Base-by-base conservation (phyloP, 83 land plant species). In the Picea engelmannii region DNA sequence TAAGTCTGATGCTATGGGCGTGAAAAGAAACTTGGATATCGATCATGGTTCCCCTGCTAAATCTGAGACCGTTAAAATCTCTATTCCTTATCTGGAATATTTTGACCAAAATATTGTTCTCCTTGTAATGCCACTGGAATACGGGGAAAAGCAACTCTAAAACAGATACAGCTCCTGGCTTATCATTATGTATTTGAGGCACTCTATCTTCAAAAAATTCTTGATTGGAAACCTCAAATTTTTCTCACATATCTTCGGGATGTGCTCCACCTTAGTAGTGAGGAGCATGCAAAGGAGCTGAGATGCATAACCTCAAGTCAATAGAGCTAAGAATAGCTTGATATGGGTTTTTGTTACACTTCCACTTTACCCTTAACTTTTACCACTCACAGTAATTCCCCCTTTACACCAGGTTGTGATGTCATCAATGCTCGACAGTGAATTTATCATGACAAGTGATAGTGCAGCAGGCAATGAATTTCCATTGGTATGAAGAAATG, bases 121-220 rank as follows among this genome's bases (percentile, higher is more conserved):
- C 71, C 71, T 6, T 25, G 17, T 31, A 27, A 21, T 31, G 16
- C 17, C 5, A 7, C 18, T 31, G 18, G 35, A 42, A 70, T 20
- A 38, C 21, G 3, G 2, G 20, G 49, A 38, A 70, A 70, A 27
- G 21, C 11, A 40, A 70, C 21, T 20, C 2, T 70, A 47, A 70
- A 70, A 27, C 11, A 70, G 20, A 70, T 70, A 18, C 40, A 70
- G 11, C 18, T 18, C 23, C 21, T 77, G 47, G 79, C 79, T 55
- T 77, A 77, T 77, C 62, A 24, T 58, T 77, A 40, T 25, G 31
- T 58, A 24, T 62, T 77, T 59, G 47, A 55, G 79, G 79, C 79
- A n/a, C 42, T 55, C 18, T 77, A 52, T 75, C 52, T 75, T 59
- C 61, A 55, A 77, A 59, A 59, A 12, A 21, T 4, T 13, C 79